Evolutionary conservation across 352 stramenopile species (phyloP).

Genomic region (Phytophthora vignae): DNA sequence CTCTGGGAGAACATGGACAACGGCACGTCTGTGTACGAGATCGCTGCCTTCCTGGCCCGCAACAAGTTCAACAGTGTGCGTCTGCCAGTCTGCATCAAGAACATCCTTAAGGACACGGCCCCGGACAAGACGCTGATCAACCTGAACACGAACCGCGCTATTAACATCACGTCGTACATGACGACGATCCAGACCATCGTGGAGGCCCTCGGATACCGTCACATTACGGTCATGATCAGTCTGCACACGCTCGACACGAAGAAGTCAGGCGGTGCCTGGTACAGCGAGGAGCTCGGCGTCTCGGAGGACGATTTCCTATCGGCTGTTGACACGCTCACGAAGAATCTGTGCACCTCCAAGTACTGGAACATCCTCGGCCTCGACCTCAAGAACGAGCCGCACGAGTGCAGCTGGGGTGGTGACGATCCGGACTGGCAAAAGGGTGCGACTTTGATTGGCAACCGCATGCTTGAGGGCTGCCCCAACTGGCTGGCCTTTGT

Average conservation of each 20-base stretch:
- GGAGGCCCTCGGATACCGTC: conserved; percentile 62
- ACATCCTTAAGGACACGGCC: conserved; percentile 51
- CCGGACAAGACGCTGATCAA: conserved; percentile 68
- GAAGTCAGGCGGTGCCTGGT: conserved; percentile 64
- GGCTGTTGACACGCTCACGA: conserved; percentile 64
- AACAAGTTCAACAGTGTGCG: conserved; percentile 85
- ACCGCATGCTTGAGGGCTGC: conserved; percentile 70
- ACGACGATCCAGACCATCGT: conserved; percentile 68
- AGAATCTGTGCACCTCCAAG: conserved; percentile 55
- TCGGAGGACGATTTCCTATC: conserved; percentile 64
- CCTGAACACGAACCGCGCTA: conserved; percentile 68
- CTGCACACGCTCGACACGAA: conserved; percentile 65
- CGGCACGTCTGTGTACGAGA: conserved; percentile 70
- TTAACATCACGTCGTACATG: conserved; percentile 77
- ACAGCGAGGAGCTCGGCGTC: conserved; percentile 53
- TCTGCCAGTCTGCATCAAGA: conserved; percentile 63
- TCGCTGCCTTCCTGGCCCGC: conserved; percentile 62
- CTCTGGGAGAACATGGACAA: conserved; percentile 79
- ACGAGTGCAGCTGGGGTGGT: conserved; percentile 63
- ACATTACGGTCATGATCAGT: conserved; percentile 78
- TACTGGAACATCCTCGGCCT: conserved; percentile 81
- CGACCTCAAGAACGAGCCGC: conserved; percentile 80
- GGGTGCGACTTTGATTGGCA: conserved; percentile 65
- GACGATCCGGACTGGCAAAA: conserved; percentile 57
- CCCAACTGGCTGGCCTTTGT: conserved; percentile 75